Evolutionary conservation across 2,329 filamentous ascomycete species (phyloP).

Genomic region (Apiospora malaysiana): DNA sequence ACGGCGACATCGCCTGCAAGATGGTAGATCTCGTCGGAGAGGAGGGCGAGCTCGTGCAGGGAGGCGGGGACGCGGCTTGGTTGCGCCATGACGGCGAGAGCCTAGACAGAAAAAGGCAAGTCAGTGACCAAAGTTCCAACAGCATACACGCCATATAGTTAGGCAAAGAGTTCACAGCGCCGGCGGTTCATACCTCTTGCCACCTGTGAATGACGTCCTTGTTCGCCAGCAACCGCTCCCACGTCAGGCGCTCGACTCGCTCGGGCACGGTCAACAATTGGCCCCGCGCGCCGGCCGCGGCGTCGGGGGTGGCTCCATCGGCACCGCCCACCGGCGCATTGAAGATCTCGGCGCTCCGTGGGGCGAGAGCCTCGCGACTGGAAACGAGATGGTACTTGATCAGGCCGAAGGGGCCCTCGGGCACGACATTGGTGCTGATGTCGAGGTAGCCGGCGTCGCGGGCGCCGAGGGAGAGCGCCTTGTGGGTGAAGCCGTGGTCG

Average conservation of each 20-base stretch:
- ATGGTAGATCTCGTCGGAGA: slow-evolving; percentile 93
- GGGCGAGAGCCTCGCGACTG: slow-evolving; percentile 66
- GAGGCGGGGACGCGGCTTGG: slow-evolving; percentile 78
- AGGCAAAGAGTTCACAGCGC: no score
- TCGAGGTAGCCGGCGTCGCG: slow-evolving; percentile 86
- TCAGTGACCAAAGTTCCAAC: slow-evolving; percentile 12
- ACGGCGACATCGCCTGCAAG: slow-evolving; percentile 82
- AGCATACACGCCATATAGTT: background rate
- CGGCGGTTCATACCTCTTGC: slow-evolving; percentile 76
- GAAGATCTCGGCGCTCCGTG: slow-evolving; percentile 47
- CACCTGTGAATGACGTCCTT: slow-evolving; percentile 73
- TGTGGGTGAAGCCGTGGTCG: slow-evolving; percentile 78
- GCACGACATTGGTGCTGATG: slow-evolving; percentile 82
- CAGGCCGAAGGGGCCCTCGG: slow-evolving; percentile 80
- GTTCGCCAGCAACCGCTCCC: slow-evolving; percentile 81
- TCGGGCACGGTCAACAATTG: slow-evolving; percentile 55
- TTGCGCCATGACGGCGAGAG: slow-evolving; percentile 88
- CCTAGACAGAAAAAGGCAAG: slow-evolving; percentile 56
- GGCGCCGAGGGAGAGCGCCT: slow-evolving; percentile 77
- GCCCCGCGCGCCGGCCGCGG: slow-evolving; percentile 37
- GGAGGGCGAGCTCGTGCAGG: slow-evolving; percentile 76
- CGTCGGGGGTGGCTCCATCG: slow-evolving; percentile 24
- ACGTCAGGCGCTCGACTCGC: slow-evolving; percentile 73
- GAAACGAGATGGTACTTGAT: slow-evolving; percentile 78
- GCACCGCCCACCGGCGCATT: slow-evolving; percentile 23